phyloP scores from a whole-genome alignment of 129 eudicot genomes.

The Ambrosia trifida region DNA sequence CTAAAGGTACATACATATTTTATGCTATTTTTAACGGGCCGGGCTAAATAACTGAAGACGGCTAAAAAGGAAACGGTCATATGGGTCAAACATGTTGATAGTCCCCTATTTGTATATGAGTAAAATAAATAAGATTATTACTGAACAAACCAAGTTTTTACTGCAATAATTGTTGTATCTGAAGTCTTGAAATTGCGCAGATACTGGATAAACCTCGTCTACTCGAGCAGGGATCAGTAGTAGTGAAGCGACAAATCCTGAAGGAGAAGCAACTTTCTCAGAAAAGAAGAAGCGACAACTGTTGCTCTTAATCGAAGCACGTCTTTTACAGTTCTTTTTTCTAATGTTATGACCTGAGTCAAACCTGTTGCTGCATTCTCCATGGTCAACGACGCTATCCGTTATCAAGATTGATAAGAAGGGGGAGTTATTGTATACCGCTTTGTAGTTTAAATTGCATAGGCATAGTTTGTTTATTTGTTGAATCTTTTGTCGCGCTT shows the following conservation, averaged over 20 bases:
- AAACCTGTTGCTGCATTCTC: slow-evolving; percentile 24
- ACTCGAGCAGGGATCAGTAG: slow-evolving; percentile 70
- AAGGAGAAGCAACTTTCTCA: slow-evolving; percentile 49
- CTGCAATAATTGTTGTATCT: not conserved
- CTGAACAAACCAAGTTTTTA: too few species aligned
- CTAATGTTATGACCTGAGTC: slow-evolving; percentile 17
- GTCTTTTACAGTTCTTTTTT: not conserved
- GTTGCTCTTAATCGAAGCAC: slow-evolving; percentile 50
- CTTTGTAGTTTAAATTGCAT: slow-evolving; percentile 24
- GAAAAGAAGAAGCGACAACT: slow-evolving; percentile 39
- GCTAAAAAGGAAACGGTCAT: not conserved
- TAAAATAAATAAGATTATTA: too few species aligned
- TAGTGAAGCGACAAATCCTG: slow-evolving; percentile 62
- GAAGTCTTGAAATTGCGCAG: slow-evolving; percentile 32
- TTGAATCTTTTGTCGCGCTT: slow-evolving; percentile 27
- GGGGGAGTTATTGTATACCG: slow-evolving; percentile 21
- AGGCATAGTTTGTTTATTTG: slow-evolving; percentile 36
- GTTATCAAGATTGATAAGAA: slow-evolving; percentile 14
- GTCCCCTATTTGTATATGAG: too few species aligned
- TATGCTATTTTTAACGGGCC: not conserved
- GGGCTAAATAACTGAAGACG: not conserved
- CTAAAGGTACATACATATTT: slow-evolving; percentile 49
- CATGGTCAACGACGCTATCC: slow-evolving; percentile 9
- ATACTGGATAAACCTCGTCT: slow-evolving; percentile 73
- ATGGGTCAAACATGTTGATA: not conserved